These are phyloP conservation scores for Rhodotorula sp. DNA, from an alignment of 1,284 basidiomycete species.

Conservation along the genomic window DNA sequence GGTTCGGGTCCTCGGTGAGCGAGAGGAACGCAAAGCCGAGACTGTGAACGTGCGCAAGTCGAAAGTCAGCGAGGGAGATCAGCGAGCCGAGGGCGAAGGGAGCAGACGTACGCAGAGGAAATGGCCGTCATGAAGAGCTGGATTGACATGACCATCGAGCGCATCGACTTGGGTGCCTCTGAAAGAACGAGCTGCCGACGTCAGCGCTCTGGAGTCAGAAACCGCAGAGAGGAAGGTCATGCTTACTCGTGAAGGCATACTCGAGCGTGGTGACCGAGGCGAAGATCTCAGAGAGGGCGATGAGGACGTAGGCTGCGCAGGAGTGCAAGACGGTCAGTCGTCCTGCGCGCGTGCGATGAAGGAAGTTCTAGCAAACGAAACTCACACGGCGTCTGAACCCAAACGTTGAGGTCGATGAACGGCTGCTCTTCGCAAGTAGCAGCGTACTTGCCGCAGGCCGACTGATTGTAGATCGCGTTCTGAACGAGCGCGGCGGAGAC, in stretches of 20 bases:
- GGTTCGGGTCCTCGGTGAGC: constrained; percentile 55
- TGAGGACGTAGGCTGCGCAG: constrained; percentile 41
- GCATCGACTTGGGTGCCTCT: constrained; percentile 50
- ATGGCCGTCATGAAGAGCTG: constrained; percentile 49
- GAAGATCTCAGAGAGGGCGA: constrained; percentile 63
- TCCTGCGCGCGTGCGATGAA: too few species aligned
- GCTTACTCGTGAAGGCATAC: constrained; percentile 72
- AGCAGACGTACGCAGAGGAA: constrained; percentile 11
- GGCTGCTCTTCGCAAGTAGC: constrained; percentile 55
- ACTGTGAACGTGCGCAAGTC: constrained; percentile 51
- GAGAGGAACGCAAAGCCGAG: constrained; percentile 60
- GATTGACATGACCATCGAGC: constrained; percentile 48
- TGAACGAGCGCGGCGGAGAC: constrained; percentile 62
- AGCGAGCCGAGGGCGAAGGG: neutral
- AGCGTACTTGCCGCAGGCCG: constrained; percentile 61
- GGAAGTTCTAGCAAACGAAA: neutral
- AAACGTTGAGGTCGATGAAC: constrained; percentile 61
- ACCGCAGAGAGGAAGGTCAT: neutral
- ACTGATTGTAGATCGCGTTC: constrained; percentile 61
- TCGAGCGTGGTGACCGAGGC: constrained; percentile 76
- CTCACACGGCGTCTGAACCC: constrained; percentile 54
- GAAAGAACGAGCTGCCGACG: neutral
- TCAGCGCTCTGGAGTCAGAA: neutral
- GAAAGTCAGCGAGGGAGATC: constrained; percentile 42
- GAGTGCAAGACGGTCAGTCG: neutral